Evolutionary conservation across 371 early-diverging fungal species (phyloP), one percentile per base, ranked within the genome.

Genomic region (Mortierella sp.): DNA sequence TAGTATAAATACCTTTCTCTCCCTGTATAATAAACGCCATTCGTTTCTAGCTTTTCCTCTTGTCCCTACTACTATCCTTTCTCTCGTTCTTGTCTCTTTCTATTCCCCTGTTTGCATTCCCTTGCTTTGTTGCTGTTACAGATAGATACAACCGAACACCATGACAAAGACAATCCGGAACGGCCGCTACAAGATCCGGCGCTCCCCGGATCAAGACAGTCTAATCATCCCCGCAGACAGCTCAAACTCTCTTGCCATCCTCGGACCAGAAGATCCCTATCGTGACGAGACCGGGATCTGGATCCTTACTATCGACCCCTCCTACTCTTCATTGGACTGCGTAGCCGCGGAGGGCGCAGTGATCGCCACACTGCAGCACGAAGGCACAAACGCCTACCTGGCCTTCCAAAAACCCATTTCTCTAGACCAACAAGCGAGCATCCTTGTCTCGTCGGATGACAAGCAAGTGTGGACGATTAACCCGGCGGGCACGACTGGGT

Each of bases 141-240:
- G 32, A 32, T 58, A 60, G 51, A 51, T 51, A 16, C 27, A 60
- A 41, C 21, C 41, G 41, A 21, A 18, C 35, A 32, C 4, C 29
- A 68, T 68, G 68, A 4, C 24, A 21, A 35, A 11, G 41, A 24
- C 68, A 5, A 68, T 68, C 43, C 38, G 41, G 0, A 24, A 68
- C 24, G 68, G 68, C 6, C 68, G 68, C 21, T 41, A 68, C 68
- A 68, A 38, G 43, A 68, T 68, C 68, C 24, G 68, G 68, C 68
- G 68, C 8, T 68, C 68, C 24, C 68, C 41, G 0, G 41, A 68
- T 24, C 68, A 38, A 24, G 24, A 41, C 2, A 41, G 38, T 24
- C 41, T 68, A 21, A 21, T 68, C 41, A 11, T 41, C 43, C 3
- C 68, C 24, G 8, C 24, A 41, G 8, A 38, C 3, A 41, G 68